Evolutionary conservation across 2,329 filamentous ascomycete genomes (phyloP).

Genomic region (Apiospora marii): DNA sequence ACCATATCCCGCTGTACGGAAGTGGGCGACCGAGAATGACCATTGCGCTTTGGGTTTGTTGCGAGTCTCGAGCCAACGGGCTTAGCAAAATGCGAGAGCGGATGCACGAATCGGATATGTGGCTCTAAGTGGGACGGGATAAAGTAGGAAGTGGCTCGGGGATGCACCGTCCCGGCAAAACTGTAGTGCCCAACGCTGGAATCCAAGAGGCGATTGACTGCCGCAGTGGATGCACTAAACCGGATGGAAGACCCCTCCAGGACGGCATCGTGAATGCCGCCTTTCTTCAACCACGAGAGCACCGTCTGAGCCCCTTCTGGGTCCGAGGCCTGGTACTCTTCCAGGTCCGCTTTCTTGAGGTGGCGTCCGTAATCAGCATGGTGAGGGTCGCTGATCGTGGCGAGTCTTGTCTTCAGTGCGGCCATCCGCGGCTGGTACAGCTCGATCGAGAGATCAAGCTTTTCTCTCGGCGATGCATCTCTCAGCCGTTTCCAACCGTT

Average conservation of each 20-base stretch:
- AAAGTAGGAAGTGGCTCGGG: conserved; percentile 54
- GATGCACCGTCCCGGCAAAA: conserved; percentile 48
- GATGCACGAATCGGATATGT: conserved; percentile 55
- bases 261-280: conserved; percentile 45
- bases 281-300: conserved; percentile 50
- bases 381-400: conserved; percentile 34
- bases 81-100: conserved; percentile 57
- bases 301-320: conserved; percentile 46
- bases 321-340: conserved; percentile 46
- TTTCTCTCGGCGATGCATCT: background rate
- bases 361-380: conserved; percentile 39
- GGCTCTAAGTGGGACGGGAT: conserved; percentile 49
- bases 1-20: background rate
- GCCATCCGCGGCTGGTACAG: conserved; percentile 40
- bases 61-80: conserved; percentile 34
- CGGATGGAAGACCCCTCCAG: conserved; percentile 52
- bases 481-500: background rate
- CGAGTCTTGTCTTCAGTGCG: conserved; percentile 40
- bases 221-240: conserved; percentile 49
- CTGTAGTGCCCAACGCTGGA: conserved; percentile 51
- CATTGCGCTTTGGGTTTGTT: background rate
- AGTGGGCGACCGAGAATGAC: background rate
- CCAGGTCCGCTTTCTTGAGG: conserved; percentile 47
- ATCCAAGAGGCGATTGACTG: conserved; percentile 50
- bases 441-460: background rate